phyloP scores from a whole-genome alignment of 345 rosid species.

The Combretum micranthum region DNA sequence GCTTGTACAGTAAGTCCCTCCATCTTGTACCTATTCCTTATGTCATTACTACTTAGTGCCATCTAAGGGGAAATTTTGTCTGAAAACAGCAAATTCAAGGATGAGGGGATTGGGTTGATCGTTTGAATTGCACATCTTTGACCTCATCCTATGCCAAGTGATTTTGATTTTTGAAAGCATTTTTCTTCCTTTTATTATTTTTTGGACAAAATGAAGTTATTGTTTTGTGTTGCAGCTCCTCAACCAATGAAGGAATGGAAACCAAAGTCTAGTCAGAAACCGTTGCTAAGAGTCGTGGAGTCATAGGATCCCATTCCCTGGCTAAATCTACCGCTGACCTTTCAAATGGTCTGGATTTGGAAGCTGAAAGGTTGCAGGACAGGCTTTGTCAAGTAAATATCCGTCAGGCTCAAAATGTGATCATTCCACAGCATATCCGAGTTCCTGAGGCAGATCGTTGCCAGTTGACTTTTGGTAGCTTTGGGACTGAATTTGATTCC shows the following conservation, averaged over 20 bases:
- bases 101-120: no score
- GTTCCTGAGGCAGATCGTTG: conserved; percentile 74
- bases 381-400: conserved; percentile 37
- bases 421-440: conserved; percentile 81
- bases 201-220: neutral
- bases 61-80: no score
- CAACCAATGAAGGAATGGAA: conserved; percentile 81
- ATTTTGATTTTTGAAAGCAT: no score
- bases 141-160: no score
- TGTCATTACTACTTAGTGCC: no score
- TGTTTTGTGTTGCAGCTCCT: conserved; percentile 32
- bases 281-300: conserved; percentile 42
- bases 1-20: no score
- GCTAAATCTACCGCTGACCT: conserved; percentile 33
- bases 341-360: conserved; percentile 41
- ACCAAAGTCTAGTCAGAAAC: conserved; percentile 69
- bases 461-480: conserved; percentile 79
- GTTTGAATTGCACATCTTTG: no score
- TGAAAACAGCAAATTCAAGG: no score
- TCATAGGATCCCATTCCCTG: conserved; percentile 60
- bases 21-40: no score
- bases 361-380: conserved; percentile 41
- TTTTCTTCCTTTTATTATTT: neutral
- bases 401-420: conserved; percentile 58
- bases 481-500: conserved; percentile 54